Base-by-base conservation (phyloP, 306 rosid genomes). In the Fragaria ananassa region DNA sequence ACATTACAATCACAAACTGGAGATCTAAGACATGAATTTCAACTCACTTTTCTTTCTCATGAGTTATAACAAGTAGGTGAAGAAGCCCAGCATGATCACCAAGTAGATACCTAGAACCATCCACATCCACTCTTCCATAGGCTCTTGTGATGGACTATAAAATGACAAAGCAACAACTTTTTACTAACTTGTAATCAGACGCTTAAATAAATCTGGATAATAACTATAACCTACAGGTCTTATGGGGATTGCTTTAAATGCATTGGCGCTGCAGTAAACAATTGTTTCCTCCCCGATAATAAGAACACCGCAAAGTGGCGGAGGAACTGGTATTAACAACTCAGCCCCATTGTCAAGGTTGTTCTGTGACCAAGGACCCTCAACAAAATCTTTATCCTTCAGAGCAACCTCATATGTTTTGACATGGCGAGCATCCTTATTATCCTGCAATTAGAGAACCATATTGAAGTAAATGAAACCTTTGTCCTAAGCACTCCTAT, bases 271-370 rank as follows among this genome's bases (percentile, higher is more conserved):
- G 87, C 99, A 91, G 75, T 96, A 96, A 64, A 92, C 98, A 77
- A 96, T 96, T 70, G 96, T 96, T 83, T 96, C 99, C 83, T 96
- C 98, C 80, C 99, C 99, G 54, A 96, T 87, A 81, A 96, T 92
- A 81, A 96, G 88, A 77, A 96, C 99, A 8, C 99, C 99, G 47
- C 98, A 96, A 18, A 96, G 93, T 47, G 99, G 99, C 23, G 96
- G 91, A 74, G 99, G 99, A 70, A 96, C 99, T 1, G 99, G 98
- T 82, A 96, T 96, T 69, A 96, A 84, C 76, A 96, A 81, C 72
- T 89, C 93, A 80, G 99, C 98, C 62, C 99, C 99, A 81, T 92
- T 92, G 82, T 96, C 99, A 72, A 96, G 98, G 78, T 93, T 92
- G 89, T 89, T 92, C 69, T 87, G 98, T 39, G 98, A 82, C 99